Base-by-base conservation (phyloP, 331 rosid species). In the Pyrus hybrid region DNA sequence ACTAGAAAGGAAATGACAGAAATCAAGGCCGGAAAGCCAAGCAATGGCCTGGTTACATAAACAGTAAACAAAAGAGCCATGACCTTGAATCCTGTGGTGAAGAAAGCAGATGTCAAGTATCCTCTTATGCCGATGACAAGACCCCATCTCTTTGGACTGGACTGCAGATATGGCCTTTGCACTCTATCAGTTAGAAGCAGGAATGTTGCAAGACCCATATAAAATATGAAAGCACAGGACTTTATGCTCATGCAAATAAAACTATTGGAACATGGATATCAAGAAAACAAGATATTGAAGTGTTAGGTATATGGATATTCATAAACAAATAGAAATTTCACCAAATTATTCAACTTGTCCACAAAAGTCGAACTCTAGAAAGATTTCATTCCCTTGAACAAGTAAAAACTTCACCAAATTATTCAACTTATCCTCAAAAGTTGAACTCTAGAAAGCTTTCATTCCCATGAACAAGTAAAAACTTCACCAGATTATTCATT, bases 81-180 rank as follows among this genome's bases (percentile, higher is more conserved):
- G 63, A 90, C 83, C 88, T 90, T 94, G 79, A 94, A 85, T 47
- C 95, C 93, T 49, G 41, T 75, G 33, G 94, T 83, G 68, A 90
- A 63, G 76, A 89, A 85, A 45, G 90, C 89, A 17, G 96, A 76
- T 67, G 80, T 45, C 74, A 94, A 62, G 85, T 92, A 92, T 76
- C 99, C 97, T 83, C 83, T 86, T 64, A 90, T 89, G 81, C 97
- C 97, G 29, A 97, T 94, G 68, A 94, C 85, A 76, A 94, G 93
- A 80, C 97, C 85, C 99, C 99, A 94, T 76, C 93, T 92, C 82
- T 87, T 94, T 21, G 99, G 3, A 80, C 93, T 94, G 88, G 82
- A 94, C 66, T 89, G 80, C 79, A 94, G 79, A 86, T 90, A 94
- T 12, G 97, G 99, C 83, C 82, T 90, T 83, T 92, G 97, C 65